These are phyloP conservation scores for Colletotrichum liaoningense DNA, from an alignment of 2,329 filamentous ascomycete genomes.

Conservation along the genomic window DNA sequence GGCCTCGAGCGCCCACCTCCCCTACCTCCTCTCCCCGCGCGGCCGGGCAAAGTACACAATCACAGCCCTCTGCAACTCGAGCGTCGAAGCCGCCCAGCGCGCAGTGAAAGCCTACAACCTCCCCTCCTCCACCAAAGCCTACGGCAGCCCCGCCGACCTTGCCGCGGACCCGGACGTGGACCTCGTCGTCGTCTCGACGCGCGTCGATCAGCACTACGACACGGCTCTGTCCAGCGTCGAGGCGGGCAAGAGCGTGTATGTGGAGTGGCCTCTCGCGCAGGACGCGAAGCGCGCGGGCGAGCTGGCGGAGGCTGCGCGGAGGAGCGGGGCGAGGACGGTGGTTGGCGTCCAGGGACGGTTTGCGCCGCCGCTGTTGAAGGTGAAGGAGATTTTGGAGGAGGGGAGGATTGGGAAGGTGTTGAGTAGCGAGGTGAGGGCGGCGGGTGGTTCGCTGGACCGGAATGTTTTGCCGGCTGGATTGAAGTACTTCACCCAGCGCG, in stretches of 20 bases:
- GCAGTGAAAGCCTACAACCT: constrained; percentile 58
- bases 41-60: constrained; percentile 57
- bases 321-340: constrained; percentile 44
- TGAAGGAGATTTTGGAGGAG: constrained; percentile 56
- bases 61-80: constrained; percentile 64
- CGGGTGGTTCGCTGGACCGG: constrained; percentile 46
- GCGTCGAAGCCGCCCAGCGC: constrained; percentile 52
- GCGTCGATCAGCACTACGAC: constrained; percentile 64
- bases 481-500: constrained; percentile 60
- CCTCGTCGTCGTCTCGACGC: constrained; percentile 65
- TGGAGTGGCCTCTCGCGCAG: constrained; percentile 69
- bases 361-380: constrained; percentile 54
- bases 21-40: constrained; percentile 64
- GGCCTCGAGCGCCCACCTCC: constrained; percentile 67
- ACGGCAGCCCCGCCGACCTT: constrained; percentile 60
- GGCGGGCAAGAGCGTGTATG: constrained; percentile 64
- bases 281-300: constrained; percentile 53
- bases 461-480: constrained; percentile 47
- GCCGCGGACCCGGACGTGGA: constrained; percentile 63
- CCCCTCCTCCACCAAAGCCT: constrained; percentile 54
- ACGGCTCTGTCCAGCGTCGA: constrained; percentile 58
- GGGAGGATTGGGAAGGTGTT: constrained; percentile 64
- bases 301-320: constrained; percentile 45
- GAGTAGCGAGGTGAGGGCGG: constrained; percentile 57
- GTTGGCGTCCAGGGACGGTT: constrained; percentile 64